Evolutionary conservation across 1,284 basidiomycete species (phyloP).

Genomic region (Ceratobasidium sp.): DNA sequence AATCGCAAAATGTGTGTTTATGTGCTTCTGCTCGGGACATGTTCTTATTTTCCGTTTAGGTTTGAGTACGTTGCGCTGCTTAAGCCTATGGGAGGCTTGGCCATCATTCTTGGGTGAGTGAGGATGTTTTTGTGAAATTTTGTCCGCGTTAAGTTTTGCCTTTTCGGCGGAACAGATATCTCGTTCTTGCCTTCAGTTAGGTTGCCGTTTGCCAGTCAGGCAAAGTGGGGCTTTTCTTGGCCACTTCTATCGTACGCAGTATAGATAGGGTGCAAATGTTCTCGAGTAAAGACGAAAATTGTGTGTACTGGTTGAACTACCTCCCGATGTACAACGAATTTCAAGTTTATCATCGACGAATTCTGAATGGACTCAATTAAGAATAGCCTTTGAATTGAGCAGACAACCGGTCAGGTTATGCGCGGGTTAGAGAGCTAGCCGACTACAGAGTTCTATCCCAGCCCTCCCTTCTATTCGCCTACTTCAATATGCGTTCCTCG

Average conservation of each 20-base stretch:
- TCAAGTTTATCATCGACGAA: no score
- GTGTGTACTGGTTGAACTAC: not conserved
- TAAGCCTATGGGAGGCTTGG: conserved; percentile 79
- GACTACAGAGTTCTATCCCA: no score
- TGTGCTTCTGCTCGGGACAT: not conserved
- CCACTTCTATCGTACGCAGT: not conserved
- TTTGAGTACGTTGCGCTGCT: conserved; percentile 76
- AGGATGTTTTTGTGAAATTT: not conserved
- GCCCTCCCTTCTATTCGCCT: not conserved
- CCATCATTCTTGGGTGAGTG: conserved; percentile 84
- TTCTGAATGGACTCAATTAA: no score
- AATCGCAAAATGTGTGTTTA: conserved; percentile 65
- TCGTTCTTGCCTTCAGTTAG: conserved; percentile 67
- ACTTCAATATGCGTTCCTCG: not conserved
- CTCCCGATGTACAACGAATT: no score
- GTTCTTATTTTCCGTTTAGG: conserved; percentile 56
- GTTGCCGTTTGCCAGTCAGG: not conserved
- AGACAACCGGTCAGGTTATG: not conserved
- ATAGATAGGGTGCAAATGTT: not conserved
- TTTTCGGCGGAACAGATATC: conserved; percentile 60
- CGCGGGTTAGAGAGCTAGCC: not conserved
- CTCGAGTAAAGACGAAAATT: not conserved
- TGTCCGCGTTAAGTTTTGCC: not conserved
- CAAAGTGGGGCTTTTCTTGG: not conserved
- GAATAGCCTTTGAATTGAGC: not conserved